phyloP scores from a whole-genome alignment of 1,284 basidiomycete genomes.

The Bjerkandera adusta region DNA sequence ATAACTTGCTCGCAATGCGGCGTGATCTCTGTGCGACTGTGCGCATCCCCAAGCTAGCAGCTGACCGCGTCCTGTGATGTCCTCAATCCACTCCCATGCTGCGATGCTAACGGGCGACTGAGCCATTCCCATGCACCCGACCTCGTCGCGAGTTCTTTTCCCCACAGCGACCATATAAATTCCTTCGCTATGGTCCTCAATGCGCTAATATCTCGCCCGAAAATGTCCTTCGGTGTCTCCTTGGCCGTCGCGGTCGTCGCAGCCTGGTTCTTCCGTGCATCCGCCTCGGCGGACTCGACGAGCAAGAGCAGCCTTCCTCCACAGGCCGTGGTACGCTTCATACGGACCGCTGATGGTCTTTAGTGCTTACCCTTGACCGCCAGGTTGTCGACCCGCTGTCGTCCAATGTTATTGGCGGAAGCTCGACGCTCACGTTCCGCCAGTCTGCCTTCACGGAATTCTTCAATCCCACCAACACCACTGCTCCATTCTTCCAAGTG shows the following conservation, averaged over 20 bases:
- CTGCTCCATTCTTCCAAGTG: conserved; percentile 66
- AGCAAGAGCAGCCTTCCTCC: not conserved
- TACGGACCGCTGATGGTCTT: not conserved
- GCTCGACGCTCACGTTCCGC: conserved; percentile 32
- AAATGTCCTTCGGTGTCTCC: conserved; percentile 1
- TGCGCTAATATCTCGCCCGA: not conserved
- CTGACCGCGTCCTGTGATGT: too few species aligned
- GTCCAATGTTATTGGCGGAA: conserved; percentile 30
- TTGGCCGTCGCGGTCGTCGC: not conserved
- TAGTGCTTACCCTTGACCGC: not conserved
- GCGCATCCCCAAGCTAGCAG: too few species aligned
- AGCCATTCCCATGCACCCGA: too few species aligned
- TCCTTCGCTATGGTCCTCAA: not conserved
- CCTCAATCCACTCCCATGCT: too few species aligned
- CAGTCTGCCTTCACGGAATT: conserved; percentile 22
- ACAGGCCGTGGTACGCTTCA: conserved; percentile 4
- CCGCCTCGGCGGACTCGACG: not conserved
- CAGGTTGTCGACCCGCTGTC: conserved; percentile 31
- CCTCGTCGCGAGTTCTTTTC: not conserved
- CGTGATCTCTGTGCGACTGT: too few species aligned
- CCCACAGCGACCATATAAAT: not conserved
- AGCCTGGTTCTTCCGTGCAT: not conserved
- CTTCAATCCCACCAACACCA: conserved; percentile 40
- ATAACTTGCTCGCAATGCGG: too few species aligned
- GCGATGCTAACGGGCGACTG: too few species aligned